A percentile compares a stretch with the other conserved stretches of the same genome.
Conservation (phyloP, 2,329 filamentous ascomycete genomes). For the Alternaria burnsii region DNA sequence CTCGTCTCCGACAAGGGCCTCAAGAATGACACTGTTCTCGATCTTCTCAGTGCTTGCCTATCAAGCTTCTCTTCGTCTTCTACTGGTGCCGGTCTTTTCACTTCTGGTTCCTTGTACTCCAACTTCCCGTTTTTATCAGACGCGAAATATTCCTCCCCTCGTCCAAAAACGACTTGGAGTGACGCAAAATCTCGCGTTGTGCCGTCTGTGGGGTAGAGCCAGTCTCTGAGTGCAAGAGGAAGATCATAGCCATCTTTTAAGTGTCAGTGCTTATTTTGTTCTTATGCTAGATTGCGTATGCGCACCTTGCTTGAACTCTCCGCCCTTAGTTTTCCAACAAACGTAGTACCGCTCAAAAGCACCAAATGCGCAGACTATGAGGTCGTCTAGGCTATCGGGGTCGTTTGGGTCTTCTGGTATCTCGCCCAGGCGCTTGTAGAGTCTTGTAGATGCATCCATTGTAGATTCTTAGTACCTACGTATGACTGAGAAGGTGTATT, state of each 20-base stretch:
- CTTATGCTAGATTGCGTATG: background rate
- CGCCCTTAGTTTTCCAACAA: conserved; percentile 50
- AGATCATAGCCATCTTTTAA: conserved; percentile 47
- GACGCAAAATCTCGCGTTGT: conserved; percentile 43
- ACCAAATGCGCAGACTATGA: conserved; percentile 51
- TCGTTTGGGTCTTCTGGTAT: conserved; percentile 43
- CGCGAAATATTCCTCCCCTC: conserved; percentile 52
- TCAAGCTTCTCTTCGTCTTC: conserved; percentile 33
- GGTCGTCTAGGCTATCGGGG: conserved; percentile 48
- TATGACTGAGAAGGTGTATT: background rate
- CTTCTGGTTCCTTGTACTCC: conserved; percentile 46
- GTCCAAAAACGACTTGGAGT: conserved; percentile 51
- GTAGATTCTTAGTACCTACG: background rate
- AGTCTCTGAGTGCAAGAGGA: conserved; percentile 42
- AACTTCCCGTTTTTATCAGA: conserved; percentile 51
- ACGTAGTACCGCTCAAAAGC: conserved; percentile 53
- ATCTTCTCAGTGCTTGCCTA: conserved; percentile 32
- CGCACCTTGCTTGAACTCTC: conserved; percentile 49
- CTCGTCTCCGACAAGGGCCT: conserved; percentile 37
- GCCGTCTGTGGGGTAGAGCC: conserved; percentile 46
- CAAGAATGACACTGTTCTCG: conserved; percentile 43
- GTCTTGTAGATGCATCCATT: conserved; percentile 43
- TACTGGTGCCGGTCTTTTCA: conserved; percentile 21
- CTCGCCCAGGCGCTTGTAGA: conserved; percentile 44
- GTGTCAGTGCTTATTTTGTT: background rate